Base-by-base conservation (phyloP, 1,284 basidiomycete species). In the Leccinum fuscescens region DNA sequence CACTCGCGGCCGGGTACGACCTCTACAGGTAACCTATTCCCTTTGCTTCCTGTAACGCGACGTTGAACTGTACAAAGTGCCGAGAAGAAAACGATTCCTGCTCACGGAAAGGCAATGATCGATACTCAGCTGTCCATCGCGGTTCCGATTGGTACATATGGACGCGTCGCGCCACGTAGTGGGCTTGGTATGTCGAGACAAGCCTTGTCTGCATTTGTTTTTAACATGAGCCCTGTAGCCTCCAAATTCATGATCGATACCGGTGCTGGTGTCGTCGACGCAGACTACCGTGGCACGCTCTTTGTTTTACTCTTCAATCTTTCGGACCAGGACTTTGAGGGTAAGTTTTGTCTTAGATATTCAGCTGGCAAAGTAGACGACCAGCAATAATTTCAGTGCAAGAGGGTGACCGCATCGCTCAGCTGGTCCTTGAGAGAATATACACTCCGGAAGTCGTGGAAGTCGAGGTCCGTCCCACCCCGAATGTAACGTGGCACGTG, bases 201-300 rank as follows among this genome's bases (percentile, higher is more conserved):
- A 54, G n/a, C 24, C n/a, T 46, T 35, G 29, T 51, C 24, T 22
- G 39, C 4, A 11, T 44, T 33, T 27, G 17, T 46, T 60, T 61
- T n/a, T 54, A 49, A 56, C 22, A 27, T 17, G 39, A 33, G 11
- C 37, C 12, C 55, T 49, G 57, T 67, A 96, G 96, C 96, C 4
- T 90, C 90, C 27, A 99, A 99, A 75, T 95, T 94, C 77, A 94
- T 94, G 83, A 98, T 99, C 63, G 92, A 97, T 73, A 96, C 93
- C 0, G 96, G 96, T 1, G 97, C 96, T 5, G 96, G 96, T 37
- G 96, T 99, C 17, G 86, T 99, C 60, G 97, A 99, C 67, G 90
- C 93, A 11, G 96, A 99, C 74, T 99, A 99, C 76, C 85, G 97
- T 42, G 96, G 97, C 4, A 80, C 88, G 7, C 85, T 99, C 58